A percentile compares a stretch with the other conserved stretches of the same genome.
phyloP scores from a whole-genome alignment of 306 rosid genomes.

The Malus sieversii region DNA sequence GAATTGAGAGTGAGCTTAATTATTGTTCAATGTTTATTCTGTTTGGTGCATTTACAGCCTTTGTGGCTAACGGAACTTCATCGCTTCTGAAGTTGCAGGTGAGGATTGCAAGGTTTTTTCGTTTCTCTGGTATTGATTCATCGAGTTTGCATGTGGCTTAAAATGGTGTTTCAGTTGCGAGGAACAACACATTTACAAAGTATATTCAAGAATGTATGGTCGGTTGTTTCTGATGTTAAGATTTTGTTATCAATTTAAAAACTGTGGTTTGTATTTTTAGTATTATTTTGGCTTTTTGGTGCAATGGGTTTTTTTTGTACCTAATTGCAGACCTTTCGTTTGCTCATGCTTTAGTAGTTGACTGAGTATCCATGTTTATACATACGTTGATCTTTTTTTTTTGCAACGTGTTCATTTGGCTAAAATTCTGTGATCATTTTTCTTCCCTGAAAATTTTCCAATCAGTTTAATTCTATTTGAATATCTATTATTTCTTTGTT shows the following conservation, averaged over 20 bases:
- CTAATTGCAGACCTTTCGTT: too few species aligned
- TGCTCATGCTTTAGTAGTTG: too few species aligned
- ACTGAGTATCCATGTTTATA: too few species aligned
- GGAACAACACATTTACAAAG: constrained; percentile 49
- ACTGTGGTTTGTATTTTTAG: too few species aligned
- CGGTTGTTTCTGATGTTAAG: constrained; percentile 9
- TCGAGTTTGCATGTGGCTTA: constrained; percentile 43
- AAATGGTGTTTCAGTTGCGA: constrained; percentile 53
- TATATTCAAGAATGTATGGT: constrained; percentile 83
- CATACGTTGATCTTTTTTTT: too few species aligned
- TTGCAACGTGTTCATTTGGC: too few species aligned
- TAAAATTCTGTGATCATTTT: too few species aligned
- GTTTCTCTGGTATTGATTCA: constrained; percentile 55
- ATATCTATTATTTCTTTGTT: too few species aligned
- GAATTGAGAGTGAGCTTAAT: constrained; percentile 3
- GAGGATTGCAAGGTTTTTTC: constrained; percentile 58
- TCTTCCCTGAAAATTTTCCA: too few species aligned
- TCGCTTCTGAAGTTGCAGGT: constrained; percentile 61
- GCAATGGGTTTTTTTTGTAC: too few species aligned
- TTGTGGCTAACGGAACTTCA: constrained; percentile 57
- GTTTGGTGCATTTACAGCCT: constrained; percentile 73
- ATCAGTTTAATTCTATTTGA: too few species aligned
- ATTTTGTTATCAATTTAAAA: not conserved
- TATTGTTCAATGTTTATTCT: constrained; percentile 19
- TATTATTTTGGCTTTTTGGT: too few species aligned